Base-by-base conservation (phyloP, 352 stramenopile species). In the Pythium guiyangense region DNA sequence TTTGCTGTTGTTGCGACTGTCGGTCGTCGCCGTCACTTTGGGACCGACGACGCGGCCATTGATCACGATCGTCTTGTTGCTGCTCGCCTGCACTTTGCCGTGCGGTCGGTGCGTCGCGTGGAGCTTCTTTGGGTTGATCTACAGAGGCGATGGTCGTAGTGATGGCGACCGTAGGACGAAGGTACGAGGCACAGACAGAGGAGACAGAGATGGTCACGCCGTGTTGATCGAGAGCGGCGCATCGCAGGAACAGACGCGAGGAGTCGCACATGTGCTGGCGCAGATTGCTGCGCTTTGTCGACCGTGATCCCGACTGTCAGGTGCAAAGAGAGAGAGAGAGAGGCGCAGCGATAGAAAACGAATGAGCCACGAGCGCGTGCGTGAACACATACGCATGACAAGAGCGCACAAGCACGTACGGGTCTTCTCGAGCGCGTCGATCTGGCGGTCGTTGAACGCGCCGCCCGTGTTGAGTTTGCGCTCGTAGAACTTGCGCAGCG, bases 401-500 rank as follows among this genome's bases (percentile, higher is more conserved):
- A 37, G 31, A 10, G 5, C 17, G 26, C 27, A 51, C 5, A 46
- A 14, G 14, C 6, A 76, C 71, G 53, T 56, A 90, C 78, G 54
- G n/a, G 63, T 70, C 9, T 60, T 57, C 52, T 86, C 63, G 50
- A 86, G 66, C 31, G 69, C 69, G 40, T 76, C 45, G 31, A 81
- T 67, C 63, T 90, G 78, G 53, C 70, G 57, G 26, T 74, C 53
- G 58, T 74, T 73, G 46, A 83, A 64, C 39, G 75, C 58, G 56
- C 73, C 70, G 44, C 73, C 71, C 8, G 66, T 59, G 22, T 57
- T 68, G 27, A 86, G 56, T 62, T 94, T 94, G 59, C 85, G 77
- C 67, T 88, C 71, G 55, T 88, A 79, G 53, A 94, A 94, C 62
- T 94, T 94, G 58, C 74, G 80, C 73, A 94, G 68, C 34, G 85